Conservation (phyloP, 768 basidiomycete genomes). For the Guyanaporus albipodus region DNA sequence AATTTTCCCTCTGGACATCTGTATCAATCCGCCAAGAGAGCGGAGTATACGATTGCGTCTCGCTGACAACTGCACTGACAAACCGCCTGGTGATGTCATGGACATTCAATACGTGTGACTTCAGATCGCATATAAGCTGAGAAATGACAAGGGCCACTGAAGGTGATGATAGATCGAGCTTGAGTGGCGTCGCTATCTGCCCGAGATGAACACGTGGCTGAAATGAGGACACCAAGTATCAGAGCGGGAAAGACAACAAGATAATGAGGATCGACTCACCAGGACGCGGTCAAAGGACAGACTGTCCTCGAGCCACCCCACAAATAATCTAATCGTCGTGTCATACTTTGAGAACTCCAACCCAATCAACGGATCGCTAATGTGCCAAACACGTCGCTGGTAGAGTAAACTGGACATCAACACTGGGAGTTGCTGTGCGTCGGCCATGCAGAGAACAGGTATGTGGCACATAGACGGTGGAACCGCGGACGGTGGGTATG, state of each 20-base stretch:
- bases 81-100: neutral
- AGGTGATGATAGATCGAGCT: slow-evolving; percentile 5
- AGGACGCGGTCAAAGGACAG: neutral
- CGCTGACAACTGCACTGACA: neutral
- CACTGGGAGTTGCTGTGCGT: slow-evolving; percentile 1
- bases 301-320: slow-evolving; percentile 5
- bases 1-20: neutral
- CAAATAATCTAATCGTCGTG: neutral
- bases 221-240: neutral
- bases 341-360: slow-evolving; percentile 7
- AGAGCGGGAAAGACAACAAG: neutral
- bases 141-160: neutral
- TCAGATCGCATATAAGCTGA: slow-evolving; percentile 1
- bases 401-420: slow-evolving; percentile 12
- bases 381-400: slow-evolving; percentile 4
- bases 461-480: slow-evolving; percentile 5
- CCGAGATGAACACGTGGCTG: slow-evolving; percentile 8
- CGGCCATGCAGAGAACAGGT: slow-evolving; percentile 7
- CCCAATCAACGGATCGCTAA: slow-evolving; percentile 3
- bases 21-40: slow-evolving; percentile 11
- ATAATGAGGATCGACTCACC: neutral
- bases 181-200: neutral
- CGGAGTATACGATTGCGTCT: neutral
- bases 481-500: neutral
- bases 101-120: neutral